A percentile compares a stretch with the other conserved stretches of the same genome.
phyloP scores from a whole-genome alignment of 352 stramenopile genomes.

The Aphanomyces euteiches region DNA sequence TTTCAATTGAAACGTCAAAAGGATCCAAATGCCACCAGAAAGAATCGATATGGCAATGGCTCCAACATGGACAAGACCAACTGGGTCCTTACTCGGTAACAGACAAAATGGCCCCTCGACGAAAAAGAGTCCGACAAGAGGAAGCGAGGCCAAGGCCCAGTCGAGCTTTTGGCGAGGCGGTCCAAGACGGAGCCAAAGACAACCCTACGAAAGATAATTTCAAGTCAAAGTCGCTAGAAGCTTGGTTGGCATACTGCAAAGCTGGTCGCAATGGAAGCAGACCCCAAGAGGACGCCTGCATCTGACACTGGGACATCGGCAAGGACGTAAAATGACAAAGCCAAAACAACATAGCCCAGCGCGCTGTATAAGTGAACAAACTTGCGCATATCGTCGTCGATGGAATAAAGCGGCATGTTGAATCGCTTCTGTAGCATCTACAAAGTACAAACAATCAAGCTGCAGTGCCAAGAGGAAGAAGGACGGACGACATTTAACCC shows the following conservation, averaged over 20 bases:
- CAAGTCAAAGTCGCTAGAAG: neutral
- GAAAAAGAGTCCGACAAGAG: conserved; percentile 55
- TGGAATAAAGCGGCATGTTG: conserved; percentile 1
- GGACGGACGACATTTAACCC: conserved; percentile 43
- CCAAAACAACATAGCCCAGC: conserved; percentile 50
- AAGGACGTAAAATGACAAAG: conserved; percentile 65
- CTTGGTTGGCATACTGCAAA: conserved; percentile 42
- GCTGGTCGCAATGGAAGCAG: conserved; percentile 58
- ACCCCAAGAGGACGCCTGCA: conserved; percentile 59
- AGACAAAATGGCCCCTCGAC: conserved; percentile 46
- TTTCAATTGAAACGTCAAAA: neutral
- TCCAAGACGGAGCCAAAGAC: conserved; percentile 33
- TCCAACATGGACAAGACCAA: neutral
- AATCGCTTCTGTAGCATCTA: conserved; percentile 18
- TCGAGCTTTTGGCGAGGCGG: conserved; percentile 43
- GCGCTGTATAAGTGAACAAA: conserved; percentile 58
- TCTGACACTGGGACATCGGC: conserved; percentile 66
- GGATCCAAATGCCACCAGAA: conserved; percentile 1
- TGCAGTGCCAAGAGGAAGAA: neutral
- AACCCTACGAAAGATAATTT: neutral
- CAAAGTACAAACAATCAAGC: no score
- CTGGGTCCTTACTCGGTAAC: no score
- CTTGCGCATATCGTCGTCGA: conserved; percentile 4
- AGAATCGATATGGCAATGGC: neutral
- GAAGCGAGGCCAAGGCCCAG: conserved; percentile 42